Base-by-base conservation (phyloP, 345 rosid genomes). In the Brassica rapa region DNA sequence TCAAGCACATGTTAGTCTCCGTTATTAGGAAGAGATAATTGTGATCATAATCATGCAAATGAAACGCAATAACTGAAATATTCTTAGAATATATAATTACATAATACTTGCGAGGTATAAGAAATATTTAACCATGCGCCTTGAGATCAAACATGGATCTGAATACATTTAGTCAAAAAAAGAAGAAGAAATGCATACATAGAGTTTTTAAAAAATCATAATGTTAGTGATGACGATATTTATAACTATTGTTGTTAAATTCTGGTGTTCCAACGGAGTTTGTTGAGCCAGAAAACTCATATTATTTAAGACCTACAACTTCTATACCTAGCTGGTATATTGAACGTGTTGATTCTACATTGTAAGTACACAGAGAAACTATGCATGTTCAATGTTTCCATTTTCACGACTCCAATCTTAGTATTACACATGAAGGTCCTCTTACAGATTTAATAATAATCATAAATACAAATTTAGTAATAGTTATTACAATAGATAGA, bases 1-100 rank as follows among this genome's bases (percentile, higher is more conserved):
- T 68, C 66, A 79, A 62, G 37, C 78, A 68, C 82, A 79, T 73
- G 82, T 73, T 79, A 79, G 66, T 30, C 82, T 79, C 70, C 73
- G 33, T 73, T 53, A 79, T 79, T 73, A 79, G 74, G 66, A 73
- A 73, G 75, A 59, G 7, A 74, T 73, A 25, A 67, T 67, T 73
- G 55, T 66, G 77, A 72, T 68, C 51, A 59, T 68, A 68, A 79
- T 68, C 68, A 37, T 79, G 46, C 49, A 73, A 68, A 62, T 46
- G 56, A 73, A 73, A 79, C 78, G 78, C 68, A 73, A 60, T 35
- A 79, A 67, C 57, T 51, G 64, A 16, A 66, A 66, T 64, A 32
- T 41, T 69, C 70, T 24, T 59, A 76, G 59, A 53, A 53, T 43
- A 53, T 19, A 19, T 19, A 19, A 19, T 19, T 19, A 12, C 59